Conservation (phyloP, 768 basidiomycete genomes). For the Kwoniella botswanensis region DNA sequence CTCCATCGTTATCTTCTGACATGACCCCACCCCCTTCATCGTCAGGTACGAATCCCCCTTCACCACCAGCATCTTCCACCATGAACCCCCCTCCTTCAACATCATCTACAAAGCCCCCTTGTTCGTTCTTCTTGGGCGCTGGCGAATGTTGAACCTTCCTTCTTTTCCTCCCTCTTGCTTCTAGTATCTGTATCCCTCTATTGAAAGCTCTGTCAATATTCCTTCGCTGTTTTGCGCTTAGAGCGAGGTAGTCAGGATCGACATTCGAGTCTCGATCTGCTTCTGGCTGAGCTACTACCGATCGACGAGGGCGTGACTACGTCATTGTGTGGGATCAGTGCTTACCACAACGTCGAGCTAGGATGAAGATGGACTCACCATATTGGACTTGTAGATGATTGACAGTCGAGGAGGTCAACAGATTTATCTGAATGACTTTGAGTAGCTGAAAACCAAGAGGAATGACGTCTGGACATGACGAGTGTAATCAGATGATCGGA, state of each 20-base stretch:
- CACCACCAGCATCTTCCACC: not conserved
- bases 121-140: not conserved
- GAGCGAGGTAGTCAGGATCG: slow-evolving; percentile 53
- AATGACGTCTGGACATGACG: no score
- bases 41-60: slow-evolving; percentile 11
- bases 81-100: slow-evolving; percentile 12
- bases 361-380: not conserved
- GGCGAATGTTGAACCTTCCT: slow-evolving; percentile 22
- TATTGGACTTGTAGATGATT: no score
- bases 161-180: slow-evolving; percentile 28
- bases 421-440: no score
- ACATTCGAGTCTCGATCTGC: slow-evolving; percentile 26
- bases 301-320: slow-evolving; percentile 18
- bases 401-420: no score
- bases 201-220: slow-evolving; percentile 51
- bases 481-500: no score
- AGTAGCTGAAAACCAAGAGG: no score
- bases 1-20: not conserved
- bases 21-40: slow-evolving; percentile 9
- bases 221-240: slow-evolving; percentile 35
- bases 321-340: not conserved
- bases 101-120: slow-evolving; percentile 1
- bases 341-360: not conserved
- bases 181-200: slow-evolving; percentile 27
- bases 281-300: not conserved